Conservation (phyloP, 2,329 filamentous ascomycete genomes). For the Hypoxylon rubiginosum region DNA sequence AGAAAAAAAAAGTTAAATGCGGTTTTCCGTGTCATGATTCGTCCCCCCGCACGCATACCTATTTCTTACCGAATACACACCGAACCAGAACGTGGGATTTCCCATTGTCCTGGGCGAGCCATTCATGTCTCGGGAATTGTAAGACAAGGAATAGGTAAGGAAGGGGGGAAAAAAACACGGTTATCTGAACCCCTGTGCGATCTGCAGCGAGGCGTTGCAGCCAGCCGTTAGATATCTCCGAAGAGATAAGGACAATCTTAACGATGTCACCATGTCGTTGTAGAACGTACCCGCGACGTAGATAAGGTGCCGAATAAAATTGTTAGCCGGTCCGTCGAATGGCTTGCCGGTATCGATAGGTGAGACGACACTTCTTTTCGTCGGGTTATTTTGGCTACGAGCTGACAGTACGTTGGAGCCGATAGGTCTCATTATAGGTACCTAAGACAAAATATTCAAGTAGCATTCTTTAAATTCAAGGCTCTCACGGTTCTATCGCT, state of each 20-base stretch:
- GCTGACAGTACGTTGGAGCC: not conserved
- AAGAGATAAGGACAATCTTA: conserved; percentile 23
- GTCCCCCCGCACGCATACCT: conserved; percentile 16
- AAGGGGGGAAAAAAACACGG: no score
- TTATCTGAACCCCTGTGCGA: conserved; percentile 38
- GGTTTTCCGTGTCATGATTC: conserved; percentile 12
- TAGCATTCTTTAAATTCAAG: no score
- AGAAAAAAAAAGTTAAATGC: no score
- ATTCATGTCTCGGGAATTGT: conserved; percentile 22
- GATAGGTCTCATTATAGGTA: no score
- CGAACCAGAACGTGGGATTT: conserved; percentile 22
- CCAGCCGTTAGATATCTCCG: conserved; percentile 24
- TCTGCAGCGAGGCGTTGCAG: conserved; percentile 28
- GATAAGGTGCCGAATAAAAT: conserved; percentile 2
- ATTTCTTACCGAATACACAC: conserved; percentile 18
- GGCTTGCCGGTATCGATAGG: no score
- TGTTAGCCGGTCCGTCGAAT: not conserved
- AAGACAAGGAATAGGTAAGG: not conserved
- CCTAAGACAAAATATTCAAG: no score
- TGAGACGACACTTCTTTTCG: not conserved
- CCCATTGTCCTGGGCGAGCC: conserved; percentile 17
- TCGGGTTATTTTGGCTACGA: not conserved
- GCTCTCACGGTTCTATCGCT: not conserved
- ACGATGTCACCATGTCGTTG: not conserved
- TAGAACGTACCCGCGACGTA: not conserved